Percentiles rank a stretch among this genome's conserved stretches.
phyloP scores from a whole-genome alignment of 352 stramenopile species.

The Albugo candida region DNA sequence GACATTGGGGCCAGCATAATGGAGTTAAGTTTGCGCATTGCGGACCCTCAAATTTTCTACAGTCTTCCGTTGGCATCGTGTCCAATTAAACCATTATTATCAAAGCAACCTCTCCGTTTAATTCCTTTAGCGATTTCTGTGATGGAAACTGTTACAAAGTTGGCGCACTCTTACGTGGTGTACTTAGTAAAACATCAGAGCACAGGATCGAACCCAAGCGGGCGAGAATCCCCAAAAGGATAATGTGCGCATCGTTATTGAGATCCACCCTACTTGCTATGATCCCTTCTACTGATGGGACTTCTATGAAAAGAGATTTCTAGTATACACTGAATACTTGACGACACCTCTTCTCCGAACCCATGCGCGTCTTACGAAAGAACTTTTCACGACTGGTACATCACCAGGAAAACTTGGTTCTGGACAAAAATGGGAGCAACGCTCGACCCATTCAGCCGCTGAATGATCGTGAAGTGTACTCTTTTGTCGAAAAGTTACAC shows the following conservation, averaged over 20 bases:
- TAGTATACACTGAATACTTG: constrained; percentile 22
- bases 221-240: too few relatives aligned
- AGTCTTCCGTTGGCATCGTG: neutral
- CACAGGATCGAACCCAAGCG: constrained; percentile 12
- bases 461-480: constrained; percentile 5
- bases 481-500: too few relatives aligned
- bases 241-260: too few relatives aligned
- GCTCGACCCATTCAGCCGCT: constrained; percentile 7
- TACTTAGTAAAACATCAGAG: constrained; percentile 15
- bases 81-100: neutral
- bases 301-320: too few relatives aligned
- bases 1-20: too few relatives aligned
- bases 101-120: neutral
- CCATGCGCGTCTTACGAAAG: neutral
- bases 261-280: too few relatives aligned
- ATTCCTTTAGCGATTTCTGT: neutral
- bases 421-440: constrained; percentile 3
- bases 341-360: constrained; percentile 26
- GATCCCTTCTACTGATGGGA: too few relatives aligned
- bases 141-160: neutral
- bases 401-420: neutral
- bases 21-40: too few relatives aligned
- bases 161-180: neutral
- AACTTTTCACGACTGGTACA: constrained; percentile 1
- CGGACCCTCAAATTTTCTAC: too few relatives aligned